phyloP scores from a whole-genome alignment of 2,329 filamentous ascomycete genomes.

The Sporothrix brunneoviolacea region DNA sequence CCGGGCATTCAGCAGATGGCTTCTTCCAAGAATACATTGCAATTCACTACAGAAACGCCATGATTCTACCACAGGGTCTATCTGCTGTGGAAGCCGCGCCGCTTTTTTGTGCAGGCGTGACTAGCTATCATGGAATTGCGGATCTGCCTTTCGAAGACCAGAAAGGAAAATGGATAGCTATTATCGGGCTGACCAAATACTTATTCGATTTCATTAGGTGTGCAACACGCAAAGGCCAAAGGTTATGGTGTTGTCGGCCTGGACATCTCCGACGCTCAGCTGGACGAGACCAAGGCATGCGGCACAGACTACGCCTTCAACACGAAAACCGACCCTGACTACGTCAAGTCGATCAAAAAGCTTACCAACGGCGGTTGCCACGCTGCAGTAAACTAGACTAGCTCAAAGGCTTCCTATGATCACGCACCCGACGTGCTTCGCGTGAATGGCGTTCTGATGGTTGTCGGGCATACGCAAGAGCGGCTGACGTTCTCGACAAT shows the following conservation, averaged over 20 bases:
- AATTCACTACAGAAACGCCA: slow-evolving; percentile 22
- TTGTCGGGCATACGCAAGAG: slow-evolving; percentile 12
- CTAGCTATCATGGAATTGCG: slow-evolving; percentile 17
- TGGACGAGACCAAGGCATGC: slow-evolving; percentile 19
- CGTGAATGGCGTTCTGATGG: slow-evolving; percentile 7
- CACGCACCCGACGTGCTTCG: slow-evolving; percentile 1
- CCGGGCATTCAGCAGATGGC: slow-evolving; percentile 22
- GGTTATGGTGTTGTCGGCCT: slow-evolving; percentile 22
- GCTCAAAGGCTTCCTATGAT: slow-evolving; percentile 12
- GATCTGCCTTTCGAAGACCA: slow-evolving; percentile 4
- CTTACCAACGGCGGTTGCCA: slow-evolving; percentile 7
- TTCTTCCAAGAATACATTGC: slow-evolving; percentile 25
- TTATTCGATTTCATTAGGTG: slow-evolving; percentile 7
- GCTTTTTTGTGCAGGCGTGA: slow-evolving; percentile 26
- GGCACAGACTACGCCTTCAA: slow-evolving; percentile 20
- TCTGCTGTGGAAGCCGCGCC: slow-evolving; percentile 22
- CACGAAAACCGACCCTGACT: slow-evolving; percentile 17
- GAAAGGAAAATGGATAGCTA: slow-evolving; percentile 20
- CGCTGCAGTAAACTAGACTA: slow-evolving; percentile 13
- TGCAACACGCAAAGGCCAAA: slow-evolving; percentile 23
- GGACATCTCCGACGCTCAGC: slow-evolving; percentile 18
- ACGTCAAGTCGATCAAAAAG: slow-evolving; percentile 9
- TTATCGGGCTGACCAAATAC: too few relatives aligned
- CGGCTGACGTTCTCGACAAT: slow-evolving; percentile 12
- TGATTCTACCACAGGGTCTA: slow-evolving; percentile 21